phyloP scores from a whole-genome alignment of 441 rosid species.

The Jatropha podagrica region DNA sequence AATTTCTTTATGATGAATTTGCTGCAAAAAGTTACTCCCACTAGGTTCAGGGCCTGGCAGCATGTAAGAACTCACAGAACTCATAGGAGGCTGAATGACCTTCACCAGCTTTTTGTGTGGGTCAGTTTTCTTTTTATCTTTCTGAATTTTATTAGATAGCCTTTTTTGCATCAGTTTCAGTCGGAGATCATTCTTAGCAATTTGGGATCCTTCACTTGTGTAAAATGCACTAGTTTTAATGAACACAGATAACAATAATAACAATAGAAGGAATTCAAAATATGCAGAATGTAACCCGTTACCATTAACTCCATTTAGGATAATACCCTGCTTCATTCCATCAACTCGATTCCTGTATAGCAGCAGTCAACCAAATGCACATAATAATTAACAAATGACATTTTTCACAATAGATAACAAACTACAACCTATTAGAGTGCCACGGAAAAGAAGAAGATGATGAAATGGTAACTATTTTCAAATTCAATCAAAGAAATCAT shows the following conservation, averaged over 20 bases:
- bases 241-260: background rate
- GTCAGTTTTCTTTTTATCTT: constrained; percentile 18
- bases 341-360: constrained; percentile 36
- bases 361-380: constrained; percentile 3
- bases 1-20: constrained; percentile 13
- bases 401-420: background rate
- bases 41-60: constrained; percentile 23
- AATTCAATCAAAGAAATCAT: background rate
- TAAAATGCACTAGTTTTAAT: constrained; percentile 11
- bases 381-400: constrained; percentile 3
- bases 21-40: constrained; percentile 24
- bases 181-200: constrained; percentile 41
- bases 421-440: background rate
- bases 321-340: constrained; percentile 21
- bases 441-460: background rate
- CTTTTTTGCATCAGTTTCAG: constrained; percentile 39
- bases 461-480: too few relatives aligned
- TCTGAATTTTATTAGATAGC: constrained; percentile 16
- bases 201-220: constrained; percentile 29
- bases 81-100: constrained; percentile 17
- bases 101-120: constrained; percentile 20
- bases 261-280: background rate
- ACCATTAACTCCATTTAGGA: constrained; percentile 31
- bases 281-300: constrained; percentile 7
- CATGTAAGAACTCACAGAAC: constrained; percentile 21